Conservation (phyloP, 305 asterid genomes). For the Rubia occidens region DNA sequence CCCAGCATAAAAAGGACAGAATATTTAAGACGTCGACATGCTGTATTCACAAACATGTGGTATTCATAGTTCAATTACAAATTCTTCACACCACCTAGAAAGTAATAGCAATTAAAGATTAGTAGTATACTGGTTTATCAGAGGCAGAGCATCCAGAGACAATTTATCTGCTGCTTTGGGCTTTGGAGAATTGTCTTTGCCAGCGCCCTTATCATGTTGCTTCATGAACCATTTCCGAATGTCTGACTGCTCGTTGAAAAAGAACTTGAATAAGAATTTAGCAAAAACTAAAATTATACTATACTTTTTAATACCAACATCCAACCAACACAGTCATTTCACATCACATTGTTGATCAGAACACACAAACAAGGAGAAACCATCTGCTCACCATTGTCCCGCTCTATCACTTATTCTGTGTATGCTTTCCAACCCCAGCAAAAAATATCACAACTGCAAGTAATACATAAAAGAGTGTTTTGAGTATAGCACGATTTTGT, state of each 20-base stretch:
- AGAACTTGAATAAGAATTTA: constrained; percentile 10
- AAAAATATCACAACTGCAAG: not conserved
- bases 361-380: not conserved
- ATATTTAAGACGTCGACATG: not conserved
- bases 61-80: not conserved
- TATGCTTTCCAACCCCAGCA: not conserved
- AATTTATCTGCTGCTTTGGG: constrained; percentile 26
- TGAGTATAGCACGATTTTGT: too few species aligned
- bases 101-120: not conserved
- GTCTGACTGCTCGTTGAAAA: constrained; percentile 51
- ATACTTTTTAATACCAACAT: not conserved
- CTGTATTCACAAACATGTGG: not conserved
- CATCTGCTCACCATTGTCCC: constrained; percentile 17
- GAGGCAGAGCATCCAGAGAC: constrained; percentile 25
- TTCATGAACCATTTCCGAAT: constrained; percentile 92
- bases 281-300: not conserved
- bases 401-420: not conserved
- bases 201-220: constrained; percentile 51
- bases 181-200: constrained; percentile 43
- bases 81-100: not conserved
- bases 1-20: not conserved
- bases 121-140: constrained; percentile 34
- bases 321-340: not conserved
- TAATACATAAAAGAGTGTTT: not conserved
- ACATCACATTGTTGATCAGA: not conserved